A percentile compares a stretch with the other conserved stretches of the same genome.
phyloP scores from a whole-genome alignment of 2,329 filamentous ascomycete species.

The Aspergillus fijiensis region DNA sequence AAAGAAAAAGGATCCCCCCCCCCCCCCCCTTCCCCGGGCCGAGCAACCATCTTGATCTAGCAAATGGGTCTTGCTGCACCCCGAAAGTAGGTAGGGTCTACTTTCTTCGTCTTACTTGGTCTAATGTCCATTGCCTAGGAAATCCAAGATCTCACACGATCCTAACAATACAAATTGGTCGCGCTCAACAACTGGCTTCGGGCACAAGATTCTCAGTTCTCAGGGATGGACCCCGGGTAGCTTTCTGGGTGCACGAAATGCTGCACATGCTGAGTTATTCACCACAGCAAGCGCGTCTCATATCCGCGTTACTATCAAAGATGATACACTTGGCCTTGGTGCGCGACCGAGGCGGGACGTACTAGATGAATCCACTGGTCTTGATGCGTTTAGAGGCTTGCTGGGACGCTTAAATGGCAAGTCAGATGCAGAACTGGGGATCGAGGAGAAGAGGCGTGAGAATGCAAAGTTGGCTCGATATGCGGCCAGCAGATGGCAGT shows the following conservation, averaged over 20 bases:
- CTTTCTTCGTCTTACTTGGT: not conserved
- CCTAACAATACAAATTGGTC: slow-evolving; percentile 96
- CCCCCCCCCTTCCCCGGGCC: not conserved
- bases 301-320: slow-evolving; percentile 81
- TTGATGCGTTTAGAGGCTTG: slow-evolving; percentile 82
- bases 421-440: slow-evolving; percentile 68
- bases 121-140: slow-evolving; percentile 38
- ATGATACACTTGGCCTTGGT: slow-evolving; percentile 87
- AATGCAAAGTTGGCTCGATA: slow-evolving; percentile 72
- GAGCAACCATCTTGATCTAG: not conserved
- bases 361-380: slow-evolving; percentile 71
- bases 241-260: slow-evolving; percentile 74
- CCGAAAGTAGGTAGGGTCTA: slow-evolving; percentile 57
- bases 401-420: slow-evolving; percentile 89
- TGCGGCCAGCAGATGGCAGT: slow-evolving; percentile 71
- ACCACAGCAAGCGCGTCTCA: slow-evolving; percentile 79
- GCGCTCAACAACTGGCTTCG: slow-evolving; percentile 76
- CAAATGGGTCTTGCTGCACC: slow-evolving; percentile 68
- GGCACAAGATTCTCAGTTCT: slow-evolving; percentile 81
- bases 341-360: slow-evolving; percentile 70
- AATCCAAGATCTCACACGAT: slow-evolving; percentile 77
- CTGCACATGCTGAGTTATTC: slow-evolving; percentile 72
- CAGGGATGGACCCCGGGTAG: slow-evolving; percentile 90
- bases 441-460: slow-evolving; percentile 66
- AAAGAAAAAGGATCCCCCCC: not conserved